Evolutionary conservation across 164 flowering plant species (phyloP).

Genomic region (Piper betle): DNA sequence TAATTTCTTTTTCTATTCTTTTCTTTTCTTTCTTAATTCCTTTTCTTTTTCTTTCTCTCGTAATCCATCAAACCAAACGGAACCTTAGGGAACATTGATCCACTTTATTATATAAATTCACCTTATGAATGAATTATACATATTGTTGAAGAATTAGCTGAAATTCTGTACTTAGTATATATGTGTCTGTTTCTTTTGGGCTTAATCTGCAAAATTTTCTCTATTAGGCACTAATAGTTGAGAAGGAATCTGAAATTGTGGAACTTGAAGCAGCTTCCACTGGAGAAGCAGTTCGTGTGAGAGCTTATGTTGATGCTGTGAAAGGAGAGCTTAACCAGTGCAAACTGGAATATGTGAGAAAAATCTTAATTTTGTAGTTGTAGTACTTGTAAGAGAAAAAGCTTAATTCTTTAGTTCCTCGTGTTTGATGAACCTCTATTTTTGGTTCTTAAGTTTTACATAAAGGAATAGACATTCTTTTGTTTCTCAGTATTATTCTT

Average conservation of each 20-base stretch:
- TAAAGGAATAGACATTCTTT: too few relatives aligned
- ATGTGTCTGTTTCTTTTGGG: not conserved
- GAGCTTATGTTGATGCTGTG: slow-evolving; percentile 67
- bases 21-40: too few relatives aligned
- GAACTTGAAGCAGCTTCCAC: slow-evolving; percentile 90
- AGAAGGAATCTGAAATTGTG: slow-evolving; percentile 77
- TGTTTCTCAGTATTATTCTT: too few relatives aligned
- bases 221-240: slow-evolving; percentile 60
- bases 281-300: slow-evolving; percentile 86
- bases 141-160: not conserved
- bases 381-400: too few relatives aligned
- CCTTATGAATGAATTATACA: not conserved
- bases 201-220: not conserved
- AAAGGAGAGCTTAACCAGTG: slow-evolving; percentile 70
- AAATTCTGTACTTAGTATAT: not conserved
- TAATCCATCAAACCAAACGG: too few relatives aligned
- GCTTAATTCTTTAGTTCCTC: too few relatives aligned
- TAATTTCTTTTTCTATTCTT: too few relatives aligned
- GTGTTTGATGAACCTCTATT: too few relatives aligned
- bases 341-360: slow-evolving; percentile 63
- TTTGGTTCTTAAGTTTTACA: too few relatives aligned
- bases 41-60: too few relatives aligned
- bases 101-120: too few relatives aligned
- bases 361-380: not conserved
- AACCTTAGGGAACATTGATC: too few relatives aligned